Base-by-base conservation (phyloP, 1,139 yeast genomes). In the Pichia terricola region DNA sequence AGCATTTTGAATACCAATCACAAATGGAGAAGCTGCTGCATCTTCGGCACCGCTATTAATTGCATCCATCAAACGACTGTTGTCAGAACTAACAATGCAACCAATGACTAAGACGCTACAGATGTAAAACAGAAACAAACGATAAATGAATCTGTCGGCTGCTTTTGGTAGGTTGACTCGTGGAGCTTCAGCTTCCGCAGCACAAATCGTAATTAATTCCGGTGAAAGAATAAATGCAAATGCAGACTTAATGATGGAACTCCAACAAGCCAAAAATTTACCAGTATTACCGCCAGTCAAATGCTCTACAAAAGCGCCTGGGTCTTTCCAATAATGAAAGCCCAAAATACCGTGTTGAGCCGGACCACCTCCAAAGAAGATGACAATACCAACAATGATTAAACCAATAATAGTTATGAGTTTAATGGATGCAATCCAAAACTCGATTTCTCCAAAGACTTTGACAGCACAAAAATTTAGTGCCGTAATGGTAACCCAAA, bases 181-280 rank as follows among this genome's bases (percentile, higher is more conserved):
- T 47, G 78, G 78, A 41, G 64, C 63, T 43, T 61, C 59, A 43
- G 70, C 64, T 57, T 72, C 77, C 41, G 73, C 72, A 41, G 70
- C 69, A 46, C 73, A 75, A 46, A 72, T 62, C 26, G 75, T 75
- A 38, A 70, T 69, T 59, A 73, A 65, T 56, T 74, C 79, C 50
- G 72, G 70, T 48, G 75, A 66, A 56, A 77, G 77, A 50, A 80
- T 76, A 56, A 84, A 81, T 43, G 94, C 82, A 67, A 88, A 88
- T 49, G 88, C 87, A 40, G 91, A 81, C 53, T 73, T 75, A 50
- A 82, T 75, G 56, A 81, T 69, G 28, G 86, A 79, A 22, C 79
- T 69, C 54, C 81, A 75, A 79, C 66, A 62, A 16, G 75, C 70
- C 35, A 62, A 53, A 45, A 74, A 73, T 42, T 61, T 65, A 34